Base-by-base conservation (phyloP, 192 early-diverging fungal species). In the Allomyces javanicus region DNA sequence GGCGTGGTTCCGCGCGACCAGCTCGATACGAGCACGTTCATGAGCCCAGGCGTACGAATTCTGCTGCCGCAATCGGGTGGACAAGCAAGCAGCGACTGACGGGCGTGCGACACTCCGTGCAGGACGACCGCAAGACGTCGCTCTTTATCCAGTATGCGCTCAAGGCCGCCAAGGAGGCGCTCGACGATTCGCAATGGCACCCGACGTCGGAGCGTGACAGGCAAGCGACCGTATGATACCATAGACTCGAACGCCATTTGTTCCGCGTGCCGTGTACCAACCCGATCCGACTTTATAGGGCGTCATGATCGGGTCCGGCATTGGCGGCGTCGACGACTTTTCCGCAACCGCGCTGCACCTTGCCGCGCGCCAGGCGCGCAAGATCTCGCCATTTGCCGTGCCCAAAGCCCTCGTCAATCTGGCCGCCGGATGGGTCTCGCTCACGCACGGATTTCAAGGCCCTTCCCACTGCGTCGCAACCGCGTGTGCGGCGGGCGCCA, bases 401-500 rank as follows among this genome's bases (percentile, higher is more conserved):
- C 95, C 95, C 24, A 80, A 78, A 70, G 87, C 91, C 9, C 76
- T 97, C 65, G 86, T 91, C 73, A 97, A 97, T 74, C 88, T 97
- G 88, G 92, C 93, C 0, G 92, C 91, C 0, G 95, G 95, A 5
- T 89, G 90, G 73, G 81, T 97, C 72, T 88, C 87, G 50, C 92
- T 95, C 78, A 86, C 86, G 63, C 83, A 89, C 71, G 91, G 90
- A 17, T 85, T 86, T 65, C 76, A 77, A 74, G 95, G 95, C 0
- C 95, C 95, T 9, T 94, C 94, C 71, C 93, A 94, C 71, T 81
- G 90, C 24, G 89, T 85, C 0, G 88, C 91, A 3, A 97, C 95
- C 0, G 95, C 95, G 1, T 97, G 95, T 68, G 90, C 95, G 1
- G 95, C 95, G 6, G 95, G 95, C 7, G 92, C 93, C 3, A 93